Evolutionary conservation across 1,284 basidiomycete species (phyloP).

Genomic region (Tilletia setariae): DNA sequence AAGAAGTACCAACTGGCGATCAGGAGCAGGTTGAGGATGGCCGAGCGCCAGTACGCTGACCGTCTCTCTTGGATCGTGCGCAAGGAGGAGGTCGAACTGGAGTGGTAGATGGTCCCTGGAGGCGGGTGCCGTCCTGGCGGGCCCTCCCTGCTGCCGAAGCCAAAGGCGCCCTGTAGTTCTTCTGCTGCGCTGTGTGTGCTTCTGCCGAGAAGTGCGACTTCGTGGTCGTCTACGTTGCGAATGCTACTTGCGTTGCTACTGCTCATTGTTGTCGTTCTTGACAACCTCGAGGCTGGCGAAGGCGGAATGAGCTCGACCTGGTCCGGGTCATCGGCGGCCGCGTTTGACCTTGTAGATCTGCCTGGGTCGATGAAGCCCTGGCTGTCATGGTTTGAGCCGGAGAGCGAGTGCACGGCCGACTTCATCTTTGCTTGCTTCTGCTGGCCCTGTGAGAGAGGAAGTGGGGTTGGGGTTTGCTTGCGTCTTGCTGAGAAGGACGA

Average conservation of each 20-base stretch:
- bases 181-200: constrained; percentile 5
- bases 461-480: too few relatives aligned
- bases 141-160: not conserved
- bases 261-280: not conserved
- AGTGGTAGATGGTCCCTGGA: too few relatives aligned
- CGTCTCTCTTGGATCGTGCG: constrained; percentile 15
- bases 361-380: too few relatives aligned
- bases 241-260: too few relatives aligned
- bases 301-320: constrained; percentile 13
- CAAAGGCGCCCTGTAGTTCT: constrained; percentile 12
- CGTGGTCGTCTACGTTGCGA: too few relatives aligned
- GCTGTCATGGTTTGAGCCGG: too few relatives aligned
- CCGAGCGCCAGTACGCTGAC: constrained; percentile 34
- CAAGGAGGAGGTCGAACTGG: too few relatives aligned
- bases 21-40: constrained; percentile 35
- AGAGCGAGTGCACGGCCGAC: too few relatives aligned
- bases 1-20: constrained; percentile 56
- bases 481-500: not conserved
- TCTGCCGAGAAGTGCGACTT: too few relatives aligned
- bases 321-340: not conserved
- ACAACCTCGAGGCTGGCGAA: not conserved
- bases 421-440: too few relatives aligned
- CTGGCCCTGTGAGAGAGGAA: too few relatives aligned
- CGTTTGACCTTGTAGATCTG: not conserved
- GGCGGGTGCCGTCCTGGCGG: not conserved